phyloP scores from a whole-genome alignment of 306 rosid species.

The Trichosanthes truncata region DNA sequence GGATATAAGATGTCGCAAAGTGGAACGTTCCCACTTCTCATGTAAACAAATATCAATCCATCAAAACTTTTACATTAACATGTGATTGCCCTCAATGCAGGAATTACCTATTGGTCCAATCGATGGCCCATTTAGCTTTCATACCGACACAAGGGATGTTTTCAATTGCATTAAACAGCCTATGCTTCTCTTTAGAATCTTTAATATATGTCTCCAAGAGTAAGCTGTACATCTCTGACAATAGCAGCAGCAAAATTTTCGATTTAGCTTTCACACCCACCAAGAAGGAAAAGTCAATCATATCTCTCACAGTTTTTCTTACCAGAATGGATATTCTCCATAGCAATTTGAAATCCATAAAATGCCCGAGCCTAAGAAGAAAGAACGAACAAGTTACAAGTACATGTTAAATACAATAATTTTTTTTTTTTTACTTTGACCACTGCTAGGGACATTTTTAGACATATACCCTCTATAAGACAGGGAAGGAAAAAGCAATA shows the following conservation, averaged over 20 bases:
- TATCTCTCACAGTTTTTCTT: slow-evolving; percentile 10
- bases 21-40: too few relatives aligned
- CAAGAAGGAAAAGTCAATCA: slow-evolving; percentile 10
- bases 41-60: too few relatives aligned
- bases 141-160: slow-evolving; percentile 69
- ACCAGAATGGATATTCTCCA: slow-evolving; percentile 95
- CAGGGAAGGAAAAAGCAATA: neutral
- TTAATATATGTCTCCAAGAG: slow-evolving; percentile 81
- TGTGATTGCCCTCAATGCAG: neutral
- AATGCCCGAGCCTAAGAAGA: slow-evolving; percentile 74
- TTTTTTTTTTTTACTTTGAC: too few relatives aligned
- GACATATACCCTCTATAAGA: neutral
- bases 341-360: slow-evolving; percentile 88
- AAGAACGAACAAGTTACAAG: neutral
- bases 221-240: slow-evolving; percentile 88
- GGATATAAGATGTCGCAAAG: too few relatives aligned
- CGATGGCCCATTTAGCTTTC: slow-evolving; percentile 84
- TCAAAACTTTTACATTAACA: too few relatives aligned
- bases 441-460: too few relatives aligned
- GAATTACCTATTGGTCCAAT: slow-evolving; percentile 69
- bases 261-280: slow-evolving; percentile 9
- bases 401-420: neutral
- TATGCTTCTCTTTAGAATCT: slow-evolving; percentile 76
- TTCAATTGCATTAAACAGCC: slow-evolving; percentile 74
- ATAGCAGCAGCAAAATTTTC: slow-evolving; percentile 7